A percentile compares a stretch with the other conserved stretches of the same genome.
These are phyloP conservation scores for Pisolithus albus DNA, from an alignment of 768 basidiomycete genomes.

Conservation along the genomic window DNA sequence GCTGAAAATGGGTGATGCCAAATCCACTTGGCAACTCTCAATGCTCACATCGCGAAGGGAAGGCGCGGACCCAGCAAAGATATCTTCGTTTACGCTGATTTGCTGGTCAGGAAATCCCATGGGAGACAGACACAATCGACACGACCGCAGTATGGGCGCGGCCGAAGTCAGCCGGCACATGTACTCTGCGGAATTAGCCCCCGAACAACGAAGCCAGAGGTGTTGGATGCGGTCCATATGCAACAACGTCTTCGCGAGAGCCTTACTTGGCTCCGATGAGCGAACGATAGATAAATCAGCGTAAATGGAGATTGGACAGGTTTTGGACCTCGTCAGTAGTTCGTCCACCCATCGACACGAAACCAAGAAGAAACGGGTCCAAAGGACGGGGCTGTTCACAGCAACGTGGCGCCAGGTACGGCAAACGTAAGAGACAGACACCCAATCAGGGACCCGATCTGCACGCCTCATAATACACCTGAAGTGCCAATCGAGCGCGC, in stretches of 20 bases:
- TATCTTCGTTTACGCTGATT: slow-evolving; percentile 19
- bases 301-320: slow-evolving; percentile 22
- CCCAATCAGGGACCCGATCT: slow-evolving; percentile 13
- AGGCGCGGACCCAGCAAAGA: slow-evolving; percentile 29
- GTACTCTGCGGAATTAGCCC: slow-evolving; percentile 18
- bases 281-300: slow-evolving; percentile 23
- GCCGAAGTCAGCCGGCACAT: slow-evolving; percentile 16
- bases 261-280: slow-evolving; percentile 18
- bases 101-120: slow-evolving; percentile 12
- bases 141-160: slow-evolving; percentile 29
- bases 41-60: slow-evolving; percentile 33
- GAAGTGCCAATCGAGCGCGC: not conserved
- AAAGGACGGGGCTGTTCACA: slow-evolving; percentile 34
- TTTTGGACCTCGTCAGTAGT: slow-evolving; percentile 41
- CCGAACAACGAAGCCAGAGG: slow-evolving; percentile 20
- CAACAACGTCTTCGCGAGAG: slow-evolving; percentile 26
- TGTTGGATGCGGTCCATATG: slow-evolving; percentile 30
- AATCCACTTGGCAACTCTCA: slow-evolving; percentile 27
- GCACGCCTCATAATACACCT: not conserved
- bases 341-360: slow-evolving; percentile 33
- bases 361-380: slow-evolving; percentile 31
- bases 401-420: slow-evolving; percentile 40
- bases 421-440: slow-evolving; percentile 19
- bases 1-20: slow-evolving; percentile 30
- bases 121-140: slow-evolving; percentile 18